Conservation (phyloP, 2,329 filamentous ascomycete species). For the Piedraia hortae region DNA sequence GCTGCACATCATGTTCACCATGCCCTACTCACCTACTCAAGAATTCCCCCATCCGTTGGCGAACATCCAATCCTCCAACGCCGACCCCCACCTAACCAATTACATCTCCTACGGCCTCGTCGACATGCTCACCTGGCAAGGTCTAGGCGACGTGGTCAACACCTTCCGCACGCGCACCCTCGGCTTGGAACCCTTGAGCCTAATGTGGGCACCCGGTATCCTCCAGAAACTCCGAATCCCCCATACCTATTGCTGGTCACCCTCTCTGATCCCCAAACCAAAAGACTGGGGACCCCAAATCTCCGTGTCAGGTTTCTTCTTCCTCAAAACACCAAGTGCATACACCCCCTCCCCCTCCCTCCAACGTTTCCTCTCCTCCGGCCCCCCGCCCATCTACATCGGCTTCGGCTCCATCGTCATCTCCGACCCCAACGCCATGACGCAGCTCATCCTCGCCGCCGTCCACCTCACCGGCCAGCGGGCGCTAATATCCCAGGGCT, state of each 20-base stretch:
- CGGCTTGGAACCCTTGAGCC: slow-evolving; percentile 47
- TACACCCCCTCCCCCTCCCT: slow-evolving; percentile 40
- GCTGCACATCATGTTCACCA: slow-evolving; percentile 75
- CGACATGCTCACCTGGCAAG: slow-evolving; percentile 85
- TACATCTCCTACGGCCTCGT: slow-evolving; percentile 63
- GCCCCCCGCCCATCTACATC: slow-evolving; percentile 51
- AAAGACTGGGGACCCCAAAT: slow-evolving; percentile 48
- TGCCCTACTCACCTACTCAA: slow-evolving; percentile 74
- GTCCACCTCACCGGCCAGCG: slow-evolving; percentile 25
- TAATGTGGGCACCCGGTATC: slow-evolving; percentile 61
- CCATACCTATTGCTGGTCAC: slow-evolving; percentile 82
- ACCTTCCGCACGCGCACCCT: slow-evolving; percentile 50
- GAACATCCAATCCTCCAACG: slow-evolving; percentile 50
- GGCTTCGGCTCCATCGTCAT: slow-evolving; percentile 66
- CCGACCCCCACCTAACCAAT: slow-evolving; percentile 50
- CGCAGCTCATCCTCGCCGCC: slow-evolving; percentile 43
- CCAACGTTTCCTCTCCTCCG: slow-evolving; percentile 35
- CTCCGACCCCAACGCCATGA: slow-evolving; percentile 45
- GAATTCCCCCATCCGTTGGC: slow-evolving; percentile 68
- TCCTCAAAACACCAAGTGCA: slow-evolving; percentile 37
- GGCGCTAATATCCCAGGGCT: slow-evolving; percentile 27
- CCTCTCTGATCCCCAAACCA: slow-evolving; percentile 50
- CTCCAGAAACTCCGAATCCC: slow-evolving; percentile 49
- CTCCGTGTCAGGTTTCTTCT: slow-evolving; percentile 49
- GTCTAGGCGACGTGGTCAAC: slow-evolving; percentile 74